Conservation (phyloP, 2,329 filamentous ascomycete species). For the Neofusicoccum laricinum region DNA sequence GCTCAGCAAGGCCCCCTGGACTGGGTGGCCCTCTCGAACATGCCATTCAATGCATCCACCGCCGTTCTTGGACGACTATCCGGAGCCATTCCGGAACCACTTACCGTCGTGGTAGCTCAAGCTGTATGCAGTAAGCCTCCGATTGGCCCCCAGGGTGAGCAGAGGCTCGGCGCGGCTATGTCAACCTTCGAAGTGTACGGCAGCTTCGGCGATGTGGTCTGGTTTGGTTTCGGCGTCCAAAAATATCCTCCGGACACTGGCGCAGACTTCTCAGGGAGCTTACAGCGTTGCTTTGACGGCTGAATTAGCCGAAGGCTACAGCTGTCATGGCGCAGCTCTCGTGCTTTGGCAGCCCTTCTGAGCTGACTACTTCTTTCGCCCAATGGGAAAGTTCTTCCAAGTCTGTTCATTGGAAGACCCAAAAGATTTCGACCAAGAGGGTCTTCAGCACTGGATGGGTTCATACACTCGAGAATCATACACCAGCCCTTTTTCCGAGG, state of each 20-base stretch:
- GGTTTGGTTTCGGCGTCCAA: constrained; percentile 19
- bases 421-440: background rate
- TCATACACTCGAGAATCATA: no score
- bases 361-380: constrained; percentile 14
- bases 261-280: constrained; percentile 19
- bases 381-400: constrained; percentile 17
- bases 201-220: constrained; percentile 15
- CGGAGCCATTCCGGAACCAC: constrained; percentile 17
- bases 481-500: no score
- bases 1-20: constrained; percentile 17
- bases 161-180: constrained; percentile 18
- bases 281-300: constrained; percentile 18
- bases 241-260: constrained; percentile 18
- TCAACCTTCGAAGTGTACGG: constrained; percentile 9
- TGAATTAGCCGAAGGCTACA: background rate
- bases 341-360: constrained; percentile 6
- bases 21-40: constrained; percentile 17
- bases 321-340: background rate
- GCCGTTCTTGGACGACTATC: constrained; percentile 17
- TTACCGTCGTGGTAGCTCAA: constrained; percentile 20
- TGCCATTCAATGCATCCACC: constrained; percentile 15
- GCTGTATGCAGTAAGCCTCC: constrained; percentile 15
- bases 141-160: constrained; percentile 18
- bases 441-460: background rate
- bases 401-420: background rate